A percentile compares a stretch with the other conserved stretches of the same genome.
Conservation (phyloP, 2,329 filamentous ascomycete genomes). For the Lithohypha guttulata region DNA sequence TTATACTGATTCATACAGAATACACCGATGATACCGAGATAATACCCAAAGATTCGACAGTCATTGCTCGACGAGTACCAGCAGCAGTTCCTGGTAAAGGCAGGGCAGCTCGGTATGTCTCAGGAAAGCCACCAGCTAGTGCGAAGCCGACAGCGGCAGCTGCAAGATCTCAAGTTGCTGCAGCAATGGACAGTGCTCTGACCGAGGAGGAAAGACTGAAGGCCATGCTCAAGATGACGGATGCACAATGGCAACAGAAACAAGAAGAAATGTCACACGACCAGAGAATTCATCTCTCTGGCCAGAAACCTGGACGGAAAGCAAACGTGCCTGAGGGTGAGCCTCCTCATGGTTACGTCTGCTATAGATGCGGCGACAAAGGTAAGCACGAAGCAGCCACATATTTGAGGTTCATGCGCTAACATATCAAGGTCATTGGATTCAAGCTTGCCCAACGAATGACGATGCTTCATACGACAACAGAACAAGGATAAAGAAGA, state of each 20-base stretch:
- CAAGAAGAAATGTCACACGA: constrained; percentile 77
- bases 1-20: constrained; percentile 53
- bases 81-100: constrained; percentile 77
- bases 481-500: constrained; percentile 84
- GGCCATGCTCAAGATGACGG: constrained; percentile 82
- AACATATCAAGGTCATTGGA: constrained; percentile 67
- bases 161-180: constrained; percentile 22
- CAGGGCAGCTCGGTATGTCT: constrained; percentile 86
- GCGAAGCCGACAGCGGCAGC: constrained; percentile 52
- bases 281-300: constrained; percentile 33
- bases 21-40: constrained; percentile 98
- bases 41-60: constrained; percentile 86
- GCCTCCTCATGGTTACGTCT: constrained; percentile 86
- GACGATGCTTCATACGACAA: constrained; percentile 94
- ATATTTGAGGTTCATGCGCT: too few relatives aligned
- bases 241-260: constrained; percentile 83
- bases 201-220: constrained; percentile 91
- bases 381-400: constrained; percentile 38
- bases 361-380: constrained; percentile 91
- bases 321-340: constrained; percentile 81
- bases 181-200: constrained; percentile 63
- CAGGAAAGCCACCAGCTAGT: constrained; percentile 84
- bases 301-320: constrained; percentile 26
- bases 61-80: constrained; percentile 78
- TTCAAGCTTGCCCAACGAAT: constrained; percentile 96